phyloP scores from a whole-genome alignment of 106 monocot genomes.

The Chionographis japonica region DNA sequence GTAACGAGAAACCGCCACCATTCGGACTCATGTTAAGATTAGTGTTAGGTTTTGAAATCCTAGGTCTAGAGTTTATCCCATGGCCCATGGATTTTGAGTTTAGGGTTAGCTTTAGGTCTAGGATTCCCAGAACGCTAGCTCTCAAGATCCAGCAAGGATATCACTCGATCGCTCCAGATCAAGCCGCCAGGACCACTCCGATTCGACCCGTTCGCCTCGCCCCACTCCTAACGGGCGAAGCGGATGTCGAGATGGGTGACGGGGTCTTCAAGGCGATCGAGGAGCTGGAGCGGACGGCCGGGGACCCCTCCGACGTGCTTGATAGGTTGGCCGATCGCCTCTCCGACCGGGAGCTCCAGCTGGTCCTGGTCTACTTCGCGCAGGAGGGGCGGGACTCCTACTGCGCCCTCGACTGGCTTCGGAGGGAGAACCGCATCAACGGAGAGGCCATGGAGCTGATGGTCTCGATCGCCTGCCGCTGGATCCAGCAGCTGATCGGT shows the following conservation, averaged over 20 bases:
- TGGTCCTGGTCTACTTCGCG: constrained; percentile 87
- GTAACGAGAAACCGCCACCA: too few species aligned
- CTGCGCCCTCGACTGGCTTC: constrained; percentile 90
- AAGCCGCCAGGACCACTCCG: constrained; percentile 19
- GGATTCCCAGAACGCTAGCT: not conserved
- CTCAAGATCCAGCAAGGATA: not conserved
- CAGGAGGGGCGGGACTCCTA: constrained; percentile 92
- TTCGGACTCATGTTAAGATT: too few species aligned
- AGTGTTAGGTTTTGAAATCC: too few species aligned
- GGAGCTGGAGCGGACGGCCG: constrained; percentile 75
- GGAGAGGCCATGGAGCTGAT: constrained; percentile 93
- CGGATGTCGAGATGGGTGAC: constrained; percentile 36
- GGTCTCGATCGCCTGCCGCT: constrained; percentile 85
- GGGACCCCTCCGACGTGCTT: constrained; percentile 75
- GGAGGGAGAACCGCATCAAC: constrained; percentile 75
- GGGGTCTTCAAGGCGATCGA: constrained; percentile 69
- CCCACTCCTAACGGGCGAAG: constrained; percentile 19
- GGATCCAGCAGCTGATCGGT: constrained; percentile 73
- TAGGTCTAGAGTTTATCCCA: too few species aligned
- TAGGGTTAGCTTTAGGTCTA: not conserved
- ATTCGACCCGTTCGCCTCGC: constrained; percentile 22
- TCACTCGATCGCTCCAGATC: not conserved
- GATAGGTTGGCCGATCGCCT: constrained; percentile 56
- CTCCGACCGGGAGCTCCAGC: constrained; percentile 82
- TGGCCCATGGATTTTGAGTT: too few species aligned